Evolutionary conservation across 1,139 yeast genomes (phyloP), one percentile per base, ranked within the genome.

Genomic region (Geotrichum fermentans): DNA sequence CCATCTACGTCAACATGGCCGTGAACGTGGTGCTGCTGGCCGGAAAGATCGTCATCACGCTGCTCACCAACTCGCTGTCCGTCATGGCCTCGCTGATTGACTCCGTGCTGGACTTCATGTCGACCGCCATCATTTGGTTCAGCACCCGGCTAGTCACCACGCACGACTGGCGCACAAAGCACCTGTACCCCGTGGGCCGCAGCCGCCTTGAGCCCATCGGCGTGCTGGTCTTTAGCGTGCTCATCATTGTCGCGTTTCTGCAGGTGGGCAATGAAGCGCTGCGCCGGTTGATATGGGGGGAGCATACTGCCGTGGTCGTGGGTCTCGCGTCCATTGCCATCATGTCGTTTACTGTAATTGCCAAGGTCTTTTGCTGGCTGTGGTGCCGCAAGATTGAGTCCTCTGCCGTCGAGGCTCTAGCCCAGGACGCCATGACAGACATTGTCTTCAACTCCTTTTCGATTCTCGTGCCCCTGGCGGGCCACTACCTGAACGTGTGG

Each of bases 391-490:
- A 72, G n/a, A 76, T 83, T 54, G 70, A 73, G 17, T 81, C 88
- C 11, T 78, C 84, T 14, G 79, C 89, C 0, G 83, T 85, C 1
- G 84, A 79, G 61, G 95, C 95, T 0, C 68, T 85, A 49, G 88
- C 92, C 1, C 92, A 83, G 62, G 95, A 85, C 66, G 94, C 94
- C 0, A 71, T 75, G 67, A 84, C 90, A 0, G 95, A 85, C 64
- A 78, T 84, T 40, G 75, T 83, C 2, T 85, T 85, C 71, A 82
- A 82, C 64, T 61, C 75, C 1, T 83, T 84, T 37, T 83, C 92
- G 1, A 72, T 85, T 39, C 58, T 83, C 18, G 82, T 85, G 74
- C 95, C 95, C 0, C 57, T 82, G 0, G 36, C 76, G 0, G 92
- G 92, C 3, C 71, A 73, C 53, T 58, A 65, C 29, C 64, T 76